phyloP scores from a whole-genome alignment of 148 eudicot species.

The Fagopyrum tataricum region DNA sequence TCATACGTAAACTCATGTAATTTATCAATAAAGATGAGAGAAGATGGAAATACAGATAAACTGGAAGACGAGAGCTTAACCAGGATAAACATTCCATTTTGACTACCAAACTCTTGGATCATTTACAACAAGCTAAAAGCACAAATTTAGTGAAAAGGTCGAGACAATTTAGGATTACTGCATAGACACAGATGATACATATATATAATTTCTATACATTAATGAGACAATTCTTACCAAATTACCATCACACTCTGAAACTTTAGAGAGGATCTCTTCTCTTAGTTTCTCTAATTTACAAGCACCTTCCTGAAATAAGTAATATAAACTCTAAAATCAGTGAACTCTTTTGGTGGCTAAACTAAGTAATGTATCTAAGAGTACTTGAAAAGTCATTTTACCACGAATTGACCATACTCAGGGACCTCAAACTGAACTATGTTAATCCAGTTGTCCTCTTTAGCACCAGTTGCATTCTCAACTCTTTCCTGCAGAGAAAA shows the following conservation, averaged over 20 bases:
- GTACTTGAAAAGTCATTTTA: slow-evolving; percentile 18
- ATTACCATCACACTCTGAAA: slow-evolving; percentile 32
- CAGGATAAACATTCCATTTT: not conserved
- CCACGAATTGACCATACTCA: slow-evolving; percentile 48
- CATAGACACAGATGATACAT: not conserved
- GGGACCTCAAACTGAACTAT: slow-evolving; percentile 57
- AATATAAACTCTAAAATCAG: slow-evolving; percentile 13
- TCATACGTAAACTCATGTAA: not conserved
- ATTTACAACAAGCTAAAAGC: not conserved
- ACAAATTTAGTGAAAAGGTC: not conserved
- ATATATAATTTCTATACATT: not conserved
- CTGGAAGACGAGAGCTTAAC: not conserved
- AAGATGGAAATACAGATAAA: not conserved
- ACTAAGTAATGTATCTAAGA: slow-evolving; percentile 1
- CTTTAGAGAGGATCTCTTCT: slow-evolving; percentile 33
- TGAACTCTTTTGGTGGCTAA: not conserved
- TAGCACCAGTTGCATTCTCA: slow-evolving; percentile 17
- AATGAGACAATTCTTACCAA: slow-evolving; percentile 31
- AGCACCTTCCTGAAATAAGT: slow-evolving; percentile 37
- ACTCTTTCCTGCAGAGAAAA: slow-evolving; percentile 39
- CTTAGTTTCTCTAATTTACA: slow-evolving; percentile 31
- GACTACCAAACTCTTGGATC: not conserved
- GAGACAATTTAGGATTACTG: no score
- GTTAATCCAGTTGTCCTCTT: slow-evolving; percentile 19
- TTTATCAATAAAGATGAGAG: not conserved